Conservation (phyloP, 345 rosid species). For the Aquilaria yunnanensis region DNA sequence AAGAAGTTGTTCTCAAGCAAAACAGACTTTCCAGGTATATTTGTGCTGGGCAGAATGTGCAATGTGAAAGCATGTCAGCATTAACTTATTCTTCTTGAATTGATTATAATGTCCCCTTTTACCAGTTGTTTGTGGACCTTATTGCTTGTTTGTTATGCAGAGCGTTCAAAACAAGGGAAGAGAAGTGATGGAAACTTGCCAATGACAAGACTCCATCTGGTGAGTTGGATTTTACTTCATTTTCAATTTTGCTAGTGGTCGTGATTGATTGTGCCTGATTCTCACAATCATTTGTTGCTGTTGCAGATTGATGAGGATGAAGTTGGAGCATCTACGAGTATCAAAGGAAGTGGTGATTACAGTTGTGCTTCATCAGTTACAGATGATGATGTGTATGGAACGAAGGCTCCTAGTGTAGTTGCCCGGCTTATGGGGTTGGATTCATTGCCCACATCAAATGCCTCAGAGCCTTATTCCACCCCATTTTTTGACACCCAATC, state of each 20-base stretch:
- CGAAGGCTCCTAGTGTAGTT: constrained; percentile 79
- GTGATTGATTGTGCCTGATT: constrained; percentile 5
- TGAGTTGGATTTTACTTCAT: constrained; percentile 9
- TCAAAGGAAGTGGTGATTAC: constrained; percentile 52
- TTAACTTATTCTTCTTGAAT: background rate
- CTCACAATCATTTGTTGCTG: constrained; percentile 1
- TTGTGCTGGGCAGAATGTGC: background rate
- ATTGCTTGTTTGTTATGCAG: constrained; percentile 21
- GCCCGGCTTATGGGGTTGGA: constrained; percentile 98
- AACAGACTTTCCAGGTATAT: constrained; percentile 56
- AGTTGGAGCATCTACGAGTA: constrained; percentile 34
- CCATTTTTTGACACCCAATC: constrained; percentile 56
- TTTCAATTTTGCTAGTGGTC: constrained; percentile 2
- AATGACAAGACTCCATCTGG: constrained; percentile 47
- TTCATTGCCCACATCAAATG: constrained; percentile 58
- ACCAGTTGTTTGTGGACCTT: constrained; percentile 3
- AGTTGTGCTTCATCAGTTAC: constrained; percentile 94
- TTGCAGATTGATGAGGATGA: constrained; percentile 74
- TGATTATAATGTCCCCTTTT: constrained; percentile 4
- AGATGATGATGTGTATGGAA: constrained; percentile 80
- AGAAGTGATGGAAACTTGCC: constrained; percentile 58
- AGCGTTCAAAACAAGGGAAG: constrained; percentile 56
- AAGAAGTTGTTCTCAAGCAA: constrained; percentile 86
- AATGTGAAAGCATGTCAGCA: background rate
- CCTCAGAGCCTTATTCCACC: constrained; percentile 45